Conservation (phyloP, 2,329 filamentous ascomycete species). For the Teratosphaeria gauchensis region DNA sequence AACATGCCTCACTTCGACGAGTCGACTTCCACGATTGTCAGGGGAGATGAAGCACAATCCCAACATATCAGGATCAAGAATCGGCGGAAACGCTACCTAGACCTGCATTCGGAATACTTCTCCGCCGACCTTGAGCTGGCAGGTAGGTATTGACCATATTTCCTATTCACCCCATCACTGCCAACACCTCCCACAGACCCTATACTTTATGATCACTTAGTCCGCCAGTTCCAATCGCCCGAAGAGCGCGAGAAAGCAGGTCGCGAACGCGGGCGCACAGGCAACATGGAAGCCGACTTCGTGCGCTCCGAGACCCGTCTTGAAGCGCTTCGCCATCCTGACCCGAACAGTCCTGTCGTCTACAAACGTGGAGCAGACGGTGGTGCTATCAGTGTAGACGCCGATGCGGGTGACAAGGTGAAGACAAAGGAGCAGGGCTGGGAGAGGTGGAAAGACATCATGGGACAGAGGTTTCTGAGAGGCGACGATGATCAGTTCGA, state of each 20-base stretch:
- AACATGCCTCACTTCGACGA: constrained; percentile 1
- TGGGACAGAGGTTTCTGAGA: constrained; percentile 63
- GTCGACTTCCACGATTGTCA: neutral
- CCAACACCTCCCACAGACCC: constrained; percentile 48
- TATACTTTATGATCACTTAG: constrained; percentile 68
- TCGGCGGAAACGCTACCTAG: constrained; percentile 66
- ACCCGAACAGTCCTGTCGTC: constrained; percentile 40
- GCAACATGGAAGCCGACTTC: constrained; percentile 67
- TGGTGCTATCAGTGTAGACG: constrained; percentile 49
- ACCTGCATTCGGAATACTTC: constrained; percentile 65
- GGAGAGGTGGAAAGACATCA: constrained; percentile 60
- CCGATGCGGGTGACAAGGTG: constrained; percentile 43
- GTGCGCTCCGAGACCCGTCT: constrained; percentile 68
- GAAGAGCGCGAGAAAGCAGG: constrained; percentile 66
- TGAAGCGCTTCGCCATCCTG: constrained; percentile 47
- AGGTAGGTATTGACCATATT: constrained; percentile 29
- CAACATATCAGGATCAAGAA: constrained; percentile 46
- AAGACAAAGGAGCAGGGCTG: constrained; percentile 56
- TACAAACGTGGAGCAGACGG: constrained; percentile 44
- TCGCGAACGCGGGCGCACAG: constrained; percentile 65
- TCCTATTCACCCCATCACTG: neutral
- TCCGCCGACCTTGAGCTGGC: constrained; percentile 51
- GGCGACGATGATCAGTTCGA: constrained; percentile 73
- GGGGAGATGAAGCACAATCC: neutral
- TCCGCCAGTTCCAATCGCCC: constrained; percentile 66